phyloP scores from a whole-genome alignment of 331 rosid species.

The Cydonia oblonga region DNA sequence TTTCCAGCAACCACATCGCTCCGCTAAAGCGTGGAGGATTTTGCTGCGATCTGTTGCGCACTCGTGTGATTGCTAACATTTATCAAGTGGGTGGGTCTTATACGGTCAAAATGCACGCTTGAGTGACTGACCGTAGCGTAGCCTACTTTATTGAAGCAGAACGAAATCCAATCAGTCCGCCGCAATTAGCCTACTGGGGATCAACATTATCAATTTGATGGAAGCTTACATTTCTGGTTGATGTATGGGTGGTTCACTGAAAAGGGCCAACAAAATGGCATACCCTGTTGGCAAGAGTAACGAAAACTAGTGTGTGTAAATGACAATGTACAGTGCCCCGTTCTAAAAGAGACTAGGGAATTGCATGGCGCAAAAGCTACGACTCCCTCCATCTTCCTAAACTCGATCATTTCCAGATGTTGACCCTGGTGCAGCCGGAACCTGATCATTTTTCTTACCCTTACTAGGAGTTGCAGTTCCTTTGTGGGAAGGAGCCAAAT shows the following conservation, averaged over 20 bases:
- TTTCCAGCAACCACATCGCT: no score
- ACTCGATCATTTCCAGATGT: constrained; percentile 23
- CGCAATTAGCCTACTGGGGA: background rate
- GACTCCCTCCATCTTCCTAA: constrained; percentile 3
- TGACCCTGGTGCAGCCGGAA: constrained; percentile 28
- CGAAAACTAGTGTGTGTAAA: background rate
- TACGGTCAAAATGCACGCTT: no score
- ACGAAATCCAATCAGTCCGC: background rate
- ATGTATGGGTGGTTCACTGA: constrained; percentile 11
- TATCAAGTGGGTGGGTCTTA: no score
- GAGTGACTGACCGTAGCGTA: no score
- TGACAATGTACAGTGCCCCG: background rate
- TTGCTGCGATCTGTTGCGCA: no score
- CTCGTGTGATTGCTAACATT: no score
- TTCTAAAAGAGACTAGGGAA: background rate
- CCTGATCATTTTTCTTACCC: constrained; percentile 45
- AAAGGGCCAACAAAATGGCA: constrained; percentile 2
- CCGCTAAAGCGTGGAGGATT: no score
- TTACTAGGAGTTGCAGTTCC: constrained; percentile 44
- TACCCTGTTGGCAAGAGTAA: background rate
- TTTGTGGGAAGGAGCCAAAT: constrained; percentile 42
- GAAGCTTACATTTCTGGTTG: constrained; percentile 1
- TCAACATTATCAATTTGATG: background rate
- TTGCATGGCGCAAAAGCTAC: background rate
- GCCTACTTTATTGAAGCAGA: background rate